Base-by-base conservation (phyloP, 2,329 filamentous ascomycete species). In the Magnaporthiopsis rhizophila region DNA sequence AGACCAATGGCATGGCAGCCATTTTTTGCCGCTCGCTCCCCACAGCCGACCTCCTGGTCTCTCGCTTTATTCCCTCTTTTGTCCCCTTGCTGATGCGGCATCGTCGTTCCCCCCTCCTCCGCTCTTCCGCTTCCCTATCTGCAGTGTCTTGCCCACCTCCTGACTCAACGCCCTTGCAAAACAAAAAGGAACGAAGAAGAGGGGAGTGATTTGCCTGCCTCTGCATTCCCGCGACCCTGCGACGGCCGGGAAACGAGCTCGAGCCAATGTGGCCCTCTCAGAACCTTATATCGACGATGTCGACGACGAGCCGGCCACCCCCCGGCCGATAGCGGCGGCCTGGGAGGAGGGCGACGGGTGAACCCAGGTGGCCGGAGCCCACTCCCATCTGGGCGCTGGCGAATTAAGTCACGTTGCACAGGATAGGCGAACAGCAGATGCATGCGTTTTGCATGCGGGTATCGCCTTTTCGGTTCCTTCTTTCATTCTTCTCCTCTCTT, bases 401-500 rank as follows among this genome's bases (percentile, higher is more conserved):
- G 21, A 53, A n/a, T n/a, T 8, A 53, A 21, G n/a, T 24, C 6
- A 50, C 21, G 38, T 8, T 21, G 18, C 38, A 50, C 38, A 50
- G 21, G 38, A 21, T 50, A 50, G 45, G 21, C 45, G 8, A 21
- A n/a, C 45, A 21, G 21, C 45, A 21, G 45, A n/a, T 24, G 21
- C 45, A 53, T 53, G 45, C n/a, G 18, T 34, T 7, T 45, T 34
- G 24, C 59, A 45, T 26, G 34, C 2, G 9, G 30, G 15, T 32
- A 59, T 45, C 24, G 21, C 24, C 12, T 36, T 45, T 61, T 36
- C 24, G 8, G 24, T 26, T 61, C 32, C 38, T 18, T 59, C 38
- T 69, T 73, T 59, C 73, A 65, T 53, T 12, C 15, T 53, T 61
- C 3, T 15, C 12, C 36, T 38, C 12, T 11, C n/a, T 21, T 58